Conservation (phyloP, 1,284 basidiomycete genomes). For the Psilocybe mexicana region DNA sequence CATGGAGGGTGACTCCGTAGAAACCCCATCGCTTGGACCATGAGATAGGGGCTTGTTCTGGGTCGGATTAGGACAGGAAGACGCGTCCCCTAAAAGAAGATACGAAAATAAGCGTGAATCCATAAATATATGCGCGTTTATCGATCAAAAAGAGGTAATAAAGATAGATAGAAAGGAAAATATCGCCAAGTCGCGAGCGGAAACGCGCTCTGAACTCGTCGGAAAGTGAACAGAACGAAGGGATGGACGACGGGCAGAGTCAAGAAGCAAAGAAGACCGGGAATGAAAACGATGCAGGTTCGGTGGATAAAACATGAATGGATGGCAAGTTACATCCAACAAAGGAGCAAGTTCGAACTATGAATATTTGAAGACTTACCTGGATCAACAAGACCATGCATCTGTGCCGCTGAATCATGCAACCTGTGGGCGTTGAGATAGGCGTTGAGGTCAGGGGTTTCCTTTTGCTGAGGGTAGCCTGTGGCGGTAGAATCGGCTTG, state of each 20-base stretch:
- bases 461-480: neutral
- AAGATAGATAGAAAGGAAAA: conserved; percentile 8
- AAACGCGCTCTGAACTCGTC: neutral
- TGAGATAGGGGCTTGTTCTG: neutral
- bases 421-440: conserved; percentile 32
- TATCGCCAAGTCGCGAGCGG: neutral
- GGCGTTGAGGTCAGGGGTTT: conserved; percentile 34
- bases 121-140: conserved; percentile 25
- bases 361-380: conserved; percentile 21
- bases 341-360: conserved; percentile 9
- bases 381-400: conserved; percentile 21
- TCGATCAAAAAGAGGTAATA: conserved; percentile 13
- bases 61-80: conserved; percentile 1
- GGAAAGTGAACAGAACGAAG: conserved; percentile 5
- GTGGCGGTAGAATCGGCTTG: neutral
- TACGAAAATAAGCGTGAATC: conserved; percentile 16
- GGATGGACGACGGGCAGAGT: conserved; percentile 5
- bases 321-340: conserved; percentile 10
- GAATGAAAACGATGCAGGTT: neutral
- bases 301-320: conserved; percentile 7
- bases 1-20: neutral
- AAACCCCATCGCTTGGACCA: neutral
- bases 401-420: conserved; percentile 25
- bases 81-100: conserved; percentile 9
- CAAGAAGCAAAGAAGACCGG: neutral